These are phyloP conservation scores for Gynochthodes officinalis DNA, from an alignment of 257 asterid genomes.

Conservation along the genomic window DNA sequence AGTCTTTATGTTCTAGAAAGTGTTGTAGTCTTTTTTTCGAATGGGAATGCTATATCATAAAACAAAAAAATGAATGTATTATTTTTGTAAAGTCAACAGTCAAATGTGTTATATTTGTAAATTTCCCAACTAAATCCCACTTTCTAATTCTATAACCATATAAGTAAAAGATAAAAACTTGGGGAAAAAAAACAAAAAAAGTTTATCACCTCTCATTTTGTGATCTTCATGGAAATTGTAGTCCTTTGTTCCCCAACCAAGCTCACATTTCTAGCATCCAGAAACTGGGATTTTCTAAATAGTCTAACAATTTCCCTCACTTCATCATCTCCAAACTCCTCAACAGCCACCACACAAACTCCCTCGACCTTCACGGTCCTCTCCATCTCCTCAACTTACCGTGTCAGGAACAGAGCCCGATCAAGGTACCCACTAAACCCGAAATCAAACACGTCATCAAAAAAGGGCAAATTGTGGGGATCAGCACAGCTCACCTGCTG, in stretches of 20 bases:
- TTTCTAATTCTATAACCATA: neutral
- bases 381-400: conserved; percentile 80
- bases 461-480: conserved; percentile 71
- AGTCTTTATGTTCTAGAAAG: no score
- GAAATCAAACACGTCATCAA: conserved; percentile 68
- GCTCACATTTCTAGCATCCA: conserved; percentile 49
- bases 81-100: no score
- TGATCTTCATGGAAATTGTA: conserved; percentile 51
- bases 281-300: conserved; percentile 53
- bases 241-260: conserved; percentile 69
- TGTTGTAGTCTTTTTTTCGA: no score
- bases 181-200: no score
- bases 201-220: conserved; percentile 10
- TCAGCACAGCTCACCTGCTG: conserved; percentile 76
- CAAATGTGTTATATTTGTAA: no score
- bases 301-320: conserved; percentile 50
- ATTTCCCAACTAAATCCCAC: no score
- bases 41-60: no score
- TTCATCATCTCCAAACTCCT: conserved; percentile 54
- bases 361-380: conserved; percentile 78
- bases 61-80: no score
- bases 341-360: conserved; percentile 74
- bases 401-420: conserved; percentile 64
- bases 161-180: neutral
- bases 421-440: conserved; percentile 68